Base-by-base conservation (phyloP, 1,284 basidiomycete genomes). In the Ustilago trichophora region DNA sequence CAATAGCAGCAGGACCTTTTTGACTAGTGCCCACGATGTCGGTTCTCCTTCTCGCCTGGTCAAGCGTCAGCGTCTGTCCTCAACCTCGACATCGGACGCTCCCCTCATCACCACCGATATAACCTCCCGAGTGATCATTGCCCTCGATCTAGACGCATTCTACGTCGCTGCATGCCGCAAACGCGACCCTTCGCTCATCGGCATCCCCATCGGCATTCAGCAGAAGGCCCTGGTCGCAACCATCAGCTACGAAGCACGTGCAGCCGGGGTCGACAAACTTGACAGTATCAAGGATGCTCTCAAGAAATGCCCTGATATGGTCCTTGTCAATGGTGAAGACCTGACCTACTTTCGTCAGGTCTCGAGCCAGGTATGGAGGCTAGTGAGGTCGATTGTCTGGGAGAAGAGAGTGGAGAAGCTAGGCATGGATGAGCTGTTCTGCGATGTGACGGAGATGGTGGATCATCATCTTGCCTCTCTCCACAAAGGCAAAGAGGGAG, bases 181-280 rank as follows among this genome's bases (percentile, higher is more conserved):
- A 10, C 69, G 75, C 22, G 72, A 83, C 42, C 82, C 83, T 0
- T 40, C 66, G 3, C 76, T 83, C 8, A 35, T 69, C 5, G 79
- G 80, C 19, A 72, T 76, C 24, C 81, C 83, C 4, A 73, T 83
- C 22, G 83, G 82, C 2, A 79, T 83, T 41, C 76, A 81, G 55
- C 82, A 83, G 47, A 83, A 83, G 73, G 72, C 68, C 4, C 74
- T 83, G n/a, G 72, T 83, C 6, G 83, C 83, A 3, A 83, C 83
- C 15, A 72, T 76, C 53, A 72, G 64, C 27, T 83, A 83, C 37
- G 82, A 83, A 72, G 83, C 82, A 0, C 57, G 83, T 13, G 81
- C 75, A 11, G 47, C 64, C 19, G 82, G 82, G 9, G 72, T 80
- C 0, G 47, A 52, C 19, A 81, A 83, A 70, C 73, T 83, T 7